phyloP scores from a whole-genome alignment of 176 grass and related monocot genomes.

The Ensete ventricosum region DNA sequence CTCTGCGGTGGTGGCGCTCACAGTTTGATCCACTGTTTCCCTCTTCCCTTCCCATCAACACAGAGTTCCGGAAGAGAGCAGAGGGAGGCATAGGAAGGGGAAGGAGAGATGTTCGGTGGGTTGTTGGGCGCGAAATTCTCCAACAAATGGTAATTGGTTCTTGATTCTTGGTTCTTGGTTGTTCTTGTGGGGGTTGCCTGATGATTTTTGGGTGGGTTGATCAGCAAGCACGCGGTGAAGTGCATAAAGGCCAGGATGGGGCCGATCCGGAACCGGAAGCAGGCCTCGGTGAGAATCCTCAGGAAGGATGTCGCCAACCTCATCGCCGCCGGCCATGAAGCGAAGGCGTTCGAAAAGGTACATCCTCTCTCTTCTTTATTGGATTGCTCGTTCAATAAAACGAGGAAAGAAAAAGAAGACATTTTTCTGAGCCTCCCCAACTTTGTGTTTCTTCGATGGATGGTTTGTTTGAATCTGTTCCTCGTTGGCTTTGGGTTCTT shows the following conservation, averaged over 20 bases:
- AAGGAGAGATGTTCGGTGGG: slow-evolving; percentile 48
- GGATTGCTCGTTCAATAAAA: too few species aligned
- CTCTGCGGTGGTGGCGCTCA: too few species aligned
- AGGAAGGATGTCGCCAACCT: slow-evolving; percentile 88
- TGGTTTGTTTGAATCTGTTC: not conserved
- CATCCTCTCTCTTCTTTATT: not conserved
- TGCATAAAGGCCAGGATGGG: slow-evolving; percentile 56
- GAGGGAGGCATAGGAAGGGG: too few species aligned
- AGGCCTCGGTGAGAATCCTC: slow-evolving; percentile 61
- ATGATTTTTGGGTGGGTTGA: not conserved
- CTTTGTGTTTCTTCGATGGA: not conserved
- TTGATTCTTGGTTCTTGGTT: not conserved
- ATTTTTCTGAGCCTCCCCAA: too few species aligned
- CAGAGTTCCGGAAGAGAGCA: not conserved
- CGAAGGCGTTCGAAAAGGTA: slow-evolving; percentile 64
- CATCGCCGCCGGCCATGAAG: slow-evolving; percentile 54
- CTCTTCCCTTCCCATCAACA: too few species aligned
- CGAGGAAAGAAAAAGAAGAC: too few species aligned
- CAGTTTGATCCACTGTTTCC: too few species aligned
- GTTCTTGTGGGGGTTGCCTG: slow-evolving; percentile 17
- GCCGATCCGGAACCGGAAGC: slow-evolving; percentile 56
- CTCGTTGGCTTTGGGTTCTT: not conserved
- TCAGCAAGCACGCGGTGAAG: slow-evolving; percentile 71
- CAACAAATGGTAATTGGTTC: slow-evolving; percentile 49
- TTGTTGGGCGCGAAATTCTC: slow-evolving; percentile 71